These are phyloP conservation scores for Coemansia sp. DNA, from an alignment of 192 early-diverging fungal species.

Conservation along the genomic window DNA sequence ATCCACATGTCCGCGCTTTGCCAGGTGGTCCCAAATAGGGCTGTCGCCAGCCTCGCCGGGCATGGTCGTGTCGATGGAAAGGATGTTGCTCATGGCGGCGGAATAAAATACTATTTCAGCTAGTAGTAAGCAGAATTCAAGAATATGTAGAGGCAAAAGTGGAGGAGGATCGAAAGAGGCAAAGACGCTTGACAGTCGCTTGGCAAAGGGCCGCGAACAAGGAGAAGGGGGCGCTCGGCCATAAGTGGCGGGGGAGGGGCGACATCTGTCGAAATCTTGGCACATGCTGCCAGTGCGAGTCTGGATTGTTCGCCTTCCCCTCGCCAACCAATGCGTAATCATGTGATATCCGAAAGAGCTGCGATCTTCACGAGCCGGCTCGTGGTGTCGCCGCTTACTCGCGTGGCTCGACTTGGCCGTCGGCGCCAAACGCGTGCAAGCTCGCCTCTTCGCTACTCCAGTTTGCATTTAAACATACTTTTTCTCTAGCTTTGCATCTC, in stretches of 20 bases:
- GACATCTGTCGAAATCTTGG: neutral
- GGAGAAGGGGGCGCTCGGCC: too few relatives aligned
- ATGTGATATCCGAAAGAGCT: too few relatives aligned
- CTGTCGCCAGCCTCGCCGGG: constrained; percentile 40
- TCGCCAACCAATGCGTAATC: too few relatives aligned
- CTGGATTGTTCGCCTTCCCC: too few relatives aligned
- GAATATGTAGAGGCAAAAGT: neutral
- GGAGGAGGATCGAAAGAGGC: neutral
- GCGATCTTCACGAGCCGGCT: too few relatives aligned
- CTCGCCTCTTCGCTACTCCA: neutral
- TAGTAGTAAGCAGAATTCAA: neutral
- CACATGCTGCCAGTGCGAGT: neutral
- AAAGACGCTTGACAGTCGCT: neutral
- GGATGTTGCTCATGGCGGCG: constrained; percentile 14
- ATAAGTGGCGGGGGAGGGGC: too few relatives aligned
- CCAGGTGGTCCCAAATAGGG: constrained; percentile 29
- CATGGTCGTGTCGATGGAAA: constrained; percentile 37
- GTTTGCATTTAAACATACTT: neutral
- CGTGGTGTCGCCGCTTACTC: too few relatives aligned
- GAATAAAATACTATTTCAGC: too few relatives aligned
- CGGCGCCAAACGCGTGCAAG: too few relatives aligned
- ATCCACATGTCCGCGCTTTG: constrained; percentile 38
- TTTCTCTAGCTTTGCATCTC: too few relatives aligned
- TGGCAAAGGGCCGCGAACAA: neutral
- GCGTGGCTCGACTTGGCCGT: too few relatives aligned